Evolutionary conservation across 352 stramenopile species (phyloP), one percentile per base, ranked within the genome.

Genomic region (Globisporangium mamillatum): DNA sequence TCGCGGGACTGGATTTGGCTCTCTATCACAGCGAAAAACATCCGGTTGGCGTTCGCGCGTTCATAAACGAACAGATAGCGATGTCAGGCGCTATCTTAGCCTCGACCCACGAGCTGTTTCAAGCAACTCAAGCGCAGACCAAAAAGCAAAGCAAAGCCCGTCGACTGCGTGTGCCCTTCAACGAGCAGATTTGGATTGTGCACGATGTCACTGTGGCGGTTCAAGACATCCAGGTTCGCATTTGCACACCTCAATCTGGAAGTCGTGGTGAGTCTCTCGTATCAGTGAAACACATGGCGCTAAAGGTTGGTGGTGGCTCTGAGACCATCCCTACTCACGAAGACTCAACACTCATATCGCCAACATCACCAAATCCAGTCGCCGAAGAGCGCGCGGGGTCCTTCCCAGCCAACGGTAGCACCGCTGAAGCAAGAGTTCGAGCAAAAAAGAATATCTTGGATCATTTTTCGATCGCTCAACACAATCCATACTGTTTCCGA

Each of bases 11-110:
- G 10, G 88, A 95, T 66, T 16, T 93, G 16, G 85, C 80, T 10
- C 44, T 95, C 0, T 93, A 93, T 58, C 75, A 84, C 36, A 93
- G 79, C 53, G 84, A 93, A 67, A 87, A 90, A 27, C 76, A 81
- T 32, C 81, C 75, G 16, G 60, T 91, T 22, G 83, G 85, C 0
- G 71, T 93, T 53, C 85, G 85, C n/a, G 73, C 79, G 1, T 91
- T 88, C 53, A 75, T 93, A n/a, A 86, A 89, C 38, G 78, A 91
- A 27, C 79, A 75, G 32, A 80, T 92, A 29, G 66, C 61, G 12
- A 73, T 86, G 12, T 81, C 81, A 0, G 80, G 81, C 4, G 75
- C 76, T 8, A 62, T 88, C 7, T 64, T 85, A 14, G 63, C 75
- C 59, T 69, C 67, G 3, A 74, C 64, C 25, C 70, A 80, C 50